phyloP scores from a whole-genome alignment of 768 basidiomycete species.

The Clavaria fumosa region DNA sequence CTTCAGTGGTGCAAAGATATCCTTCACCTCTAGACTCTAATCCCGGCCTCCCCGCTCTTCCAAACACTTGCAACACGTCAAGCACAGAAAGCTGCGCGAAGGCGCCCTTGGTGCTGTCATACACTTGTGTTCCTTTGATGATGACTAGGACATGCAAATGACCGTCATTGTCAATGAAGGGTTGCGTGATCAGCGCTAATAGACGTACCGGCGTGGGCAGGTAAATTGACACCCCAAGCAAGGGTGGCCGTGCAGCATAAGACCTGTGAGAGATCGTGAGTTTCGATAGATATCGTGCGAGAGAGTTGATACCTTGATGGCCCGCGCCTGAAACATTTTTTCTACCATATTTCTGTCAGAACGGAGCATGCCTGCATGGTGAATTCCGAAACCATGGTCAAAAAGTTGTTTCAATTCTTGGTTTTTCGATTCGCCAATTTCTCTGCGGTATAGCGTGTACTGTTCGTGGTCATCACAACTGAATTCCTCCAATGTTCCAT shows the following conservation, averaged over 20 bases:
- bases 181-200: not conserved
- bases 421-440: constrained; percentile 71
- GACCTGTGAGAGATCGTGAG: constrained; percentile 41
- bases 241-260: constrained; percentile 96
- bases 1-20: constrained; percentile 89
- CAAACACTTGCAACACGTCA: constrained; percentile 95
- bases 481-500: constrained; percentile 65
- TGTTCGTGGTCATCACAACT: constrained; percentile 70
- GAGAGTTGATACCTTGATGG: constrained; percentile 60
- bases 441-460: constrained; percentile 59
- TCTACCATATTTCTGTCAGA: constrained; percentile 93
- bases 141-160: constrained; percentile 58
- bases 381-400: constrained; percentile 87
- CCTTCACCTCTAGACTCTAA: constrained; percentile 89
- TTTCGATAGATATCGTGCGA: not conserved
- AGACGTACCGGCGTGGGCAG: constrained; percentile 77
- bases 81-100: constrained; percentile 89
- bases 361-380: constrained; percentile 96
- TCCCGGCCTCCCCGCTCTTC: constrained; percentile 82
- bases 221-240: constrained; percentile 98
- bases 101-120: constrained; percentile 77
- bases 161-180: constrained; percentile 5
- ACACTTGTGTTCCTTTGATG: constrained; percentile 96
- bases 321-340: constrained; percentile 77
- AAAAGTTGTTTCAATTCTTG: constrained; percentile 96